Evolutionary conservation across 2,329 filamentous ascomycete genomes (phyloP).

Genomic region (Ophiosphaerella korrae): DNA sequence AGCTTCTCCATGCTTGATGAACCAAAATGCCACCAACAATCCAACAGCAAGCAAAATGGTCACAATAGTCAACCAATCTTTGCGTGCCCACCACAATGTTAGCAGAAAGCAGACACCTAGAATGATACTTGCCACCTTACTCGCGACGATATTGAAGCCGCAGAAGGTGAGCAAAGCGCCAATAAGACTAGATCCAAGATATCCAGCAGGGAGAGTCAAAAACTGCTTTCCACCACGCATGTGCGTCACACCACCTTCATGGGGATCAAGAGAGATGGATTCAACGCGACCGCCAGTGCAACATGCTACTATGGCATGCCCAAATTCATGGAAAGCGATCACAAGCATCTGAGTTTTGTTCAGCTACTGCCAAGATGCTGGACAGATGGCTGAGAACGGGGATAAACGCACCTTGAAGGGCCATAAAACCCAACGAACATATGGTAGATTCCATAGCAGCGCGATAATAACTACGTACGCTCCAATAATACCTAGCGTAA

Average conservation of each 20-base stretch:
- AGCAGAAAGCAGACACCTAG: constrained; percentile 75
- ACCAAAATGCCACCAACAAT: constrained; percentile 76
- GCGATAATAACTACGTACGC: constrained; percentile 76
- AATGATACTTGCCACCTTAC: constrained; percentile 76
- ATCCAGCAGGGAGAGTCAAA: constrained; percentile 76
- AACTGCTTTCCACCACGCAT: constrained; percentile 74
- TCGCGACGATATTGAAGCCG: constrained; percentile 80
- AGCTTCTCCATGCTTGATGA: constrained; percentile 76
- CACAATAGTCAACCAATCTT: constrained; percentile 76
- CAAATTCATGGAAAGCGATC: constrained; percentile 81
- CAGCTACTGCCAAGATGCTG: not conserved
- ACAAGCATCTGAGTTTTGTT: constrained; percentile 55
- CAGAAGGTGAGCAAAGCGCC: constrained; percentile 79
- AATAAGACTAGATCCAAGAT: constrained; percentile 77
- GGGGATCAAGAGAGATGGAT: constrained; percentile 74
- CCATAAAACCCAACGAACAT: constrained; percentile 75
- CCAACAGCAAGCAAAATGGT: constrained; percentile 74
- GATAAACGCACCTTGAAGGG: constrained; percentile 70
- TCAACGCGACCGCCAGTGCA: constrained; percentile 76
- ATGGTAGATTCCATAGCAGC: constrained; percentile 79
- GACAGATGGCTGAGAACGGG: not conserved
- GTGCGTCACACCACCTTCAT: constrained; percentile 78
- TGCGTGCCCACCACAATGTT: constrained; percentile 81
- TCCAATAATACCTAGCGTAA: constrained; percentile 73
- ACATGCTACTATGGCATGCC: constrained; percentile 74